These are phyloP conservation scores for Penicillium canariense DNA, from an alignment of 495 filamentous ascomycete species.

Conservation along the genomic window DNA sequence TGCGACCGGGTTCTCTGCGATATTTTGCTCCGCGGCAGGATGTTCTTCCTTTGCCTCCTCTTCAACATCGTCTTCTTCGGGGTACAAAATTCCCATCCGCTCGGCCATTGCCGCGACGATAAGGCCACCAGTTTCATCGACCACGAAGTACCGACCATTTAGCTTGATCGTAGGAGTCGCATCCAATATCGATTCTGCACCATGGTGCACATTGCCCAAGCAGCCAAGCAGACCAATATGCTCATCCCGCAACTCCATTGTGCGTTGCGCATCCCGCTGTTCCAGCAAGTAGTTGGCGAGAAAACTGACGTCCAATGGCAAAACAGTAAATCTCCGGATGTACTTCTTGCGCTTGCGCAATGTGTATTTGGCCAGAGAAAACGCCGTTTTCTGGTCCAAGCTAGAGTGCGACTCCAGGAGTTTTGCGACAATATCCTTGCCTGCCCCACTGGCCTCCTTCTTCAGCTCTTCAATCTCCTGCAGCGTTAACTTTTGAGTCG, in stretches of 20 bases:
- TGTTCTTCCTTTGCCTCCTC: conserved; percentile 11
- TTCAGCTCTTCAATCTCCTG: conserved; percentile 93
- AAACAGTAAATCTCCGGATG: conserved; percentile 75
- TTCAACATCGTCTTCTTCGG: conserved; percentile 36
- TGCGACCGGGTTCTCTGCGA: conserved; percentile 4
- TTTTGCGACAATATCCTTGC: conserved; percentile 84
- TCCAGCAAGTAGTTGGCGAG: conserved; percentile 71
- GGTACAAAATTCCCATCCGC: conserved; percentile 80
- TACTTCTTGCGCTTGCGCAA: conserved; percentile 93
- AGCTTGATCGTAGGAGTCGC: conserved; percentile 30
- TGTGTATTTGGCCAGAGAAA: conserved; percentile 92
- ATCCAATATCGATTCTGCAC: conserved; percentile 34
- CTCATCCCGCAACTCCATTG: conserved; percentile 90
- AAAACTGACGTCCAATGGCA: conserved; percentile 75
- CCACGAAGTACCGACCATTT: conserved; percentile 77
- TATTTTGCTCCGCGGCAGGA: conserved; percentile 14
- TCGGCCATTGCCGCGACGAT: conserved; percentile 88
- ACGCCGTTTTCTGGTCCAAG: conserved; percentile 90
- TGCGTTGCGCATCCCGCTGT: conserved; percentile 71
- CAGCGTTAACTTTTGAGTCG: conserved; percentile 76
- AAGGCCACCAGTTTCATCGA: conserved; percentile 88
- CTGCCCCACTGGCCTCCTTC: conserved; percentile 68
- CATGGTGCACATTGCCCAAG: conserved; percentile 62
- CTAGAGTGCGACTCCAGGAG: conserved; percentile 80
- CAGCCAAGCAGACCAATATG: conserved; percentile 69